Conservation (phyloP, 2,329 filamentous ascomycete species). For the Phialophora expanda region DNA sequence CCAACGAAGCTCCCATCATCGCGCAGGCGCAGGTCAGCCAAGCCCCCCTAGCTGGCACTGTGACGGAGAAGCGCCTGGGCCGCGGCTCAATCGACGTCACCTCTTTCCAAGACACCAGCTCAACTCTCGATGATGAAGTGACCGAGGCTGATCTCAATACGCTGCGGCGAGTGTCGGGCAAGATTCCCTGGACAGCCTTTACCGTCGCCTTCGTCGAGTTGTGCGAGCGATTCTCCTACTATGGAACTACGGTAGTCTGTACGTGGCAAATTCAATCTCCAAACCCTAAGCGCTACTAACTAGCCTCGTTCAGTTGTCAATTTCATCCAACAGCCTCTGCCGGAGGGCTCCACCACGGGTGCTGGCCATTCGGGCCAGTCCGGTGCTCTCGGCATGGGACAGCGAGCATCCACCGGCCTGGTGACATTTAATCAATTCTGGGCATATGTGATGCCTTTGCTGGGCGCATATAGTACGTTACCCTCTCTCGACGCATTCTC, state of each 20-base stretch:
- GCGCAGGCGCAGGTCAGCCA: conserved; percentile 30
- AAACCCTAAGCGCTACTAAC: conserved; percentile 54
- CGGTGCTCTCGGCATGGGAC: conserved; percentile 64
- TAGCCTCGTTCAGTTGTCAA: conserved; percentile 58
- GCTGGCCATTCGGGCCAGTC: conserved; percentile 57
- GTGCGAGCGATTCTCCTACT: conserved; percentile 41
- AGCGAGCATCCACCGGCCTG: conserved; percentile 60
- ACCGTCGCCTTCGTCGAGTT: conserved; percentile 39
- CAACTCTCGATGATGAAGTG: conserved; percentile 34
- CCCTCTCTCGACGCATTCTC: not conserved
- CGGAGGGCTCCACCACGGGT: conserved; percentile 61
- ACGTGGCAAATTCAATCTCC: conserved; percentile 47
- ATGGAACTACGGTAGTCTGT: conserved; percentile 38
- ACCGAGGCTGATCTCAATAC: conserved; percentile 35
- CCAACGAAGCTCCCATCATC: conserved; percentile 32
- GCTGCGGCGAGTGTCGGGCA: conserved; percentile 37
- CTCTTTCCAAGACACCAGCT: conserved; percentile 13
- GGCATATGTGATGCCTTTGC: conserved; percentile 64
- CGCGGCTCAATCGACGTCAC: conserved; percentile 30
- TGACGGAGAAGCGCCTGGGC: conserved; percentile 30
- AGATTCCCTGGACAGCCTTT: conserved; percentile 37
- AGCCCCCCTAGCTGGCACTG: conserved; percentile 26
- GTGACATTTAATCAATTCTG: conserved; percentile 66
- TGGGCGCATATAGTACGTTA: conserved; percentile 51
- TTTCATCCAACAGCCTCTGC: conserved; percentile 64